phyloP scores from a whole-genome alignment of 106 monocot species.

The Narthecium ossifragum region DNA sequence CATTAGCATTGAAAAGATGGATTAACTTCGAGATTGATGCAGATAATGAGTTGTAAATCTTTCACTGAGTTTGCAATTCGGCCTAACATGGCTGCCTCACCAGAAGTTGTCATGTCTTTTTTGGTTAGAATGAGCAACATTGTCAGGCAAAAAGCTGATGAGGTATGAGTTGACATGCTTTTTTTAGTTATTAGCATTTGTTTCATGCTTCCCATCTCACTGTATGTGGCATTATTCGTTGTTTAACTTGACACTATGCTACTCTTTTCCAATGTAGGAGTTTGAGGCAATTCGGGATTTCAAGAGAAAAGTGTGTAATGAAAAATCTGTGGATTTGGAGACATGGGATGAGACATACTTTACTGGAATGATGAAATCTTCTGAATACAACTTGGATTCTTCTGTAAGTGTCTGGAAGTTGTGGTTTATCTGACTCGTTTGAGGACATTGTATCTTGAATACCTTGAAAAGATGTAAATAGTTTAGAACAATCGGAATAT shows the following conservation, averaged over 20 bases:
- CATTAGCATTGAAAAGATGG: background rate
- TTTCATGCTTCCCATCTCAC: background rate
- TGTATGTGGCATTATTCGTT: background rate
- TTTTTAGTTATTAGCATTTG: background rate
- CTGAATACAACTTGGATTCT: conserved; percentile 48
- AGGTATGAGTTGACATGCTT: conserved; percentile 35
- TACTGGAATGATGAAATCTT: conserved; percentile 69
- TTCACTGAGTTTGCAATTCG: conserved; percentile 83
- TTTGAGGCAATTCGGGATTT: conserved; percentile 52
- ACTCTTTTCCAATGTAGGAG: conserved; percentile 38
- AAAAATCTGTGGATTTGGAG: conserved; percentile 44
- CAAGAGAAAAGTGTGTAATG: conserved; percentile 50
- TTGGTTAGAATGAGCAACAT: conserved; percentile 47
- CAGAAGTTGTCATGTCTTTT: conserved; percentile 64
- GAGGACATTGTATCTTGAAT: too few relatives aligned
- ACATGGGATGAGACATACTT: conserved; percentile 94
- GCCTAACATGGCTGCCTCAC: conserved; percentile 77
- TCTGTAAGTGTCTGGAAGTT: conserved; percentile 58
- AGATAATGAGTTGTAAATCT: conserved; percentile 87
- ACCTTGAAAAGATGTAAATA: too few relatives aligned
- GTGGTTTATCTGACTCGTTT: too few relatives aligned
- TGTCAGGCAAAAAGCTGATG: conserved; percentile 59
- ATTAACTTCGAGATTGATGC: conserved; percentile 8
- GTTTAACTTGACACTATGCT: background rate
- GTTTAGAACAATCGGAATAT: too few relatives aligned